phyloP scores from a whole-genome alignment of 768 basidiomycete species.

The Russula sp. region DNA sequence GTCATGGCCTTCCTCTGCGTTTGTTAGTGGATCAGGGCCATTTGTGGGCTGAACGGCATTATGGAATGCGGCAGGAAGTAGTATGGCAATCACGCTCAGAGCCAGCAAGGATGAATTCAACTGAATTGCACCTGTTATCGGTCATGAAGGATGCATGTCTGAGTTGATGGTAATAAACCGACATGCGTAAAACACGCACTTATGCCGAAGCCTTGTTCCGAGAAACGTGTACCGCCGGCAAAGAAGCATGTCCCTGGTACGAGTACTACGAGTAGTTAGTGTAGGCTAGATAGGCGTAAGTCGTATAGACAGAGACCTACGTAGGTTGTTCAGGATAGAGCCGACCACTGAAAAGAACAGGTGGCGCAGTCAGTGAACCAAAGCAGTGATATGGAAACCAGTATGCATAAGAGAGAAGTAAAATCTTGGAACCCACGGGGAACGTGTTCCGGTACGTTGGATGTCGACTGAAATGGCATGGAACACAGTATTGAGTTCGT shows the following conservation, averaged over 20 bases:
- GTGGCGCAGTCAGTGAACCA: conserved; percentile 3
- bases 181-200: conserved; percentile 41
- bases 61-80: conserved; percentile 78
- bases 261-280: conserved; percentile 44
- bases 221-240: conserved; percentile 70
- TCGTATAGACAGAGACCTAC: conserved; percentile 26
- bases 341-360: conserved; percentile 35
- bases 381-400: not conserved
- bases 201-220: conserved; percentile 71
- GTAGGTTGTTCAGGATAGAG: conserved; percentile 42
- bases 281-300: not conserved
- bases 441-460: not conserved
- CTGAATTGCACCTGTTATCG: conserved; percentile 49
- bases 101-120: conserved; percentile 70
- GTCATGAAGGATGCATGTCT: not conserved
- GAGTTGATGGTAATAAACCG: not conserved
- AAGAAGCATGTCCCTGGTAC: conserved; percentile 91
- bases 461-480: not conserved
- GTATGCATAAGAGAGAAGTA: not conserved
- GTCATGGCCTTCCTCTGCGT: conserved; percentile 34
- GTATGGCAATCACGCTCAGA: conserved; percentile 72
- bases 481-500: not conserved
- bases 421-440: not conserved
- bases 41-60: conserved; percentile 36
- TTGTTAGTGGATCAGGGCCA: conserved; percentile 25